A percentile compares a stretch with the other conserved stretches of the same genome.
Conservation (phyloP, 208 protist species). For the Trichomonas gallinae region DNA sequence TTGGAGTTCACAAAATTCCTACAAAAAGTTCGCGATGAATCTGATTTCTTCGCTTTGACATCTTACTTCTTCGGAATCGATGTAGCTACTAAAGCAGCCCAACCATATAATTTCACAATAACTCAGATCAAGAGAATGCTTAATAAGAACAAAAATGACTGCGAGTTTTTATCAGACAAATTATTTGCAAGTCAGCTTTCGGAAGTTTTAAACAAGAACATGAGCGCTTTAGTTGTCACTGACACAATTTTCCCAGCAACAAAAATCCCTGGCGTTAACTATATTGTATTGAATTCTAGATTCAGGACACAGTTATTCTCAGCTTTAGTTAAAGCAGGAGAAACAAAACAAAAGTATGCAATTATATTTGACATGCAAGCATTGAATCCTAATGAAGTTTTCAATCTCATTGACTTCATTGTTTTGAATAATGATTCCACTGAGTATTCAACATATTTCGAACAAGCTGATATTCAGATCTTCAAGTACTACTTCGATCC, state of each 20-base stretch:
- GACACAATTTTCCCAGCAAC: neutral
- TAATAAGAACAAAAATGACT: neutral
- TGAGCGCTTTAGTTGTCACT: neutral
- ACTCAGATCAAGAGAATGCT: neutral
- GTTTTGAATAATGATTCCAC: neutral
- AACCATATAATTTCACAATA: neutral
- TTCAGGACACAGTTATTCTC: neutral
- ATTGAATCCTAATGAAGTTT: neutral
- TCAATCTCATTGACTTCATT: neutral
- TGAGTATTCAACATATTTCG: neutral
- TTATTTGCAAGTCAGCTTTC: neutral
- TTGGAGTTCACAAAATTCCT: neutral
- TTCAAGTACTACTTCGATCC: neutral
- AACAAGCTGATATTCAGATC: neutral
- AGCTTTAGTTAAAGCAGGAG: neutral
- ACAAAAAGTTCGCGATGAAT: neutral
- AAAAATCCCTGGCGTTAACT: neutral
- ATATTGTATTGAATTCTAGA: neutral
- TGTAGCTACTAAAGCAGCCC: neutral
- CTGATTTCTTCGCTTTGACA: neutral
- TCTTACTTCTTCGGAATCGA: neutral
- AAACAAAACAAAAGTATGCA: neutral
- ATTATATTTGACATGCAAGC: neutral
- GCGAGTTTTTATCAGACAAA: neutral
- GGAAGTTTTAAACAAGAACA: neutral